These are phyloP conservation scores for Alloteropsis semialata DNA, from an alignment of 176 grass and related monocot species.

Conservation along the genomic window DNA sequence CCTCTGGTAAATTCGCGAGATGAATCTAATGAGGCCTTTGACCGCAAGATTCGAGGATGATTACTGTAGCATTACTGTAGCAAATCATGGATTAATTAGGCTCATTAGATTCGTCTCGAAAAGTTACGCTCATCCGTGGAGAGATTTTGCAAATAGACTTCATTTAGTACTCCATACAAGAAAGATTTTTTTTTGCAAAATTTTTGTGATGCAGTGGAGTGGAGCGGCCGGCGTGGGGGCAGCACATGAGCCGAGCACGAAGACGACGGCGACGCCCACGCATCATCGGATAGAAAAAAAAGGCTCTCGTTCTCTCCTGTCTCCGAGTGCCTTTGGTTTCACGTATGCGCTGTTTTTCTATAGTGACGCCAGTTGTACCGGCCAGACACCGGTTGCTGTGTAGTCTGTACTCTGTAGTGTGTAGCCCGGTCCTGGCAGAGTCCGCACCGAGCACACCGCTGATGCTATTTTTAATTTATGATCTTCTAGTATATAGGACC, in stretches of 20 bases:
- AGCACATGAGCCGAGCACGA: slow-evolving; percentile 13
- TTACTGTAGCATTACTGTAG: too few species aligned
- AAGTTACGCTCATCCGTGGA: too few species aligned
- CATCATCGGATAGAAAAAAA: neutral
- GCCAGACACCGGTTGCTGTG: neutral
- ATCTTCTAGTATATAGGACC: neutral
- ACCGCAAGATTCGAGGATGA: too few species aligned
- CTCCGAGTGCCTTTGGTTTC: slow-evolving; percentile 55
- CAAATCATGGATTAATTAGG: too few species aligned
- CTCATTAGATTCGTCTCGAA: too few species aligned
- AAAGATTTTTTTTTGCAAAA: too few species aligned
- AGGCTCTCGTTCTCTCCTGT: neutral
- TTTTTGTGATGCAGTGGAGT: neutral
- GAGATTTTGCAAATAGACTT: too few species aligned
- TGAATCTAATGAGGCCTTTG: too few species aligned
- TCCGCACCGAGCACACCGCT: neutral
- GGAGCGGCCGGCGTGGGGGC: slow-evolving; percentile 4
- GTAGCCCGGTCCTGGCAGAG: slow-evolving; percentile 28
- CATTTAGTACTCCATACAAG: too few species aligned
- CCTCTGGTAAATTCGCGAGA: too few species aligned
- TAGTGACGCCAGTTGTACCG: neutral
- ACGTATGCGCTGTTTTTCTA: slow-evolving; percentile 49
- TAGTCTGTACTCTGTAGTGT: neutral
- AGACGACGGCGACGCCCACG: slow-evolving; percentile 30
- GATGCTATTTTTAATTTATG: neutral